Evolutionary conservation across 176 grass and related monocot genomes (phyloP), one percentile per base, ranked within the genome.

Genomic region (Juncus effusus): DNA sequence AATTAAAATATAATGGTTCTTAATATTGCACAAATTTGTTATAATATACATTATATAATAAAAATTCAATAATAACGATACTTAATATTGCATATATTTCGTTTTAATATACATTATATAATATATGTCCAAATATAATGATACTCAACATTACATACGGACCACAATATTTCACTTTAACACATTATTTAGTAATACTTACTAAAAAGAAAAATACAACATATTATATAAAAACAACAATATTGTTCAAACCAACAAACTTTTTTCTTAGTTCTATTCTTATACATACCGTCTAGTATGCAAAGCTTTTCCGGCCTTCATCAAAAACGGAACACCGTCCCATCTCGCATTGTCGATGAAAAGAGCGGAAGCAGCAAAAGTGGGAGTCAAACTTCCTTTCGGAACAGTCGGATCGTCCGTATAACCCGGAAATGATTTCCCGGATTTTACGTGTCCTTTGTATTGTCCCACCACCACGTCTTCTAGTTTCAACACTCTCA

Each of bases 271-370:
- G 1, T 47, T 47, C 4, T 6, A 47, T 6, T 47, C 44, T 47
- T 28, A 40, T 57, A 13, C 13, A 60, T 59, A 86, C 88, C 79
- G 61, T 19, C 74, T 71, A 0, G 57, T 81, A 67, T 96, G 77
- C 65, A 96, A 79, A n/a, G 92, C 92, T 79, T 96, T 96, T 57
- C 92, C 92, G 40, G 92, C 84, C 47, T 96, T 96, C 84, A 91
- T 88, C 11, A 96, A 77, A 79, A 96, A 96, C 8, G 92, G 92
- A 4, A 96, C 87, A 55, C 87, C 87, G 73, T 91, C 92, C 92
- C 92, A 96, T 67, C 92, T 83, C 15, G 87, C 92, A 77, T 96
- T 96, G 66, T 96, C 87, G 65, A 96, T 91, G 75, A 96, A 96
- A 61, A 96, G 79, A 28, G 92, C 87, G 16, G 87, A 81, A 66